Conservation (phyloP, 179 eudicot species). For the Amaranthus tricolor region DNA sequence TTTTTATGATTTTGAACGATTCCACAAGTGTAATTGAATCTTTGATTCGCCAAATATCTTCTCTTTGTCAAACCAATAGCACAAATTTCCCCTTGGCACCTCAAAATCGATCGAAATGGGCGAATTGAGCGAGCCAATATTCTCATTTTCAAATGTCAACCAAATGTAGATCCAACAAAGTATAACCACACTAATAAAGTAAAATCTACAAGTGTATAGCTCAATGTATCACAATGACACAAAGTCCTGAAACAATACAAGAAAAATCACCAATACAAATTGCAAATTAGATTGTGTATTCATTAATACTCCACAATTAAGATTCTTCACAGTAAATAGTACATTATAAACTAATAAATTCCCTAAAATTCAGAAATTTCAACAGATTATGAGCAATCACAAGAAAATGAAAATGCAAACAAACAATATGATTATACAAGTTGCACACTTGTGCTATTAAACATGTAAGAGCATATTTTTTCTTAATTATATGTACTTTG, state of each 20-base stretch:
- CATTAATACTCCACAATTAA: background rate
- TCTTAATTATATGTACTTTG: background rate
- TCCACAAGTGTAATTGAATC: constrained; percentile 21
- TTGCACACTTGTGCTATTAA: constrained; percentile 9
- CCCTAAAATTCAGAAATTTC: background rate
- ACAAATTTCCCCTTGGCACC: constrained; percentile 26
- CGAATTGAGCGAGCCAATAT: constrained; percentile 35
- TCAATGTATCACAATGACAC: constrained; percentile 25
- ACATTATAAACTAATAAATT: background rate
- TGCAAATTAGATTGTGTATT: constrained; percentile 11
- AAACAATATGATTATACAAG: constrained; percentile 1
- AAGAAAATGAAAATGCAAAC: constrained; percentile 5
- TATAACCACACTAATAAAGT: constrained; percentile 22
- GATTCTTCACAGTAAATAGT: constrained; percentile 5
- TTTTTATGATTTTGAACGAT: constrained; percentile 19
- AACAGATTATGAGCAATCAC: background rate
- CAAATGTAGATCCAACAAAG: constrained; percentile 10
- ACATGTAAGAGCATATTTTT: constrained; percentile 4
- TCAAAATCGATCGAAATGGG: constrained; percentile 38
- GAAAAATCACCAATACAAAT: background rate
- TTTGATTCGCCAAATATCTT: constrained; percentile 27
- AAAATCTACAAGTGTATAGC: constrained; percentile 23
- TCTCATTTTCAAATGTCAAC: constrained; percentile 45
- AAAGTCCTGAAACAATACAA: constrained; percentile 25
- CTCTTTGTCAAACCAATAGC: constrained; percentile 30